Conservation (phyloP, 495 filamentous ascomycete genomes). For the Penicillium turbatum region DNA sequence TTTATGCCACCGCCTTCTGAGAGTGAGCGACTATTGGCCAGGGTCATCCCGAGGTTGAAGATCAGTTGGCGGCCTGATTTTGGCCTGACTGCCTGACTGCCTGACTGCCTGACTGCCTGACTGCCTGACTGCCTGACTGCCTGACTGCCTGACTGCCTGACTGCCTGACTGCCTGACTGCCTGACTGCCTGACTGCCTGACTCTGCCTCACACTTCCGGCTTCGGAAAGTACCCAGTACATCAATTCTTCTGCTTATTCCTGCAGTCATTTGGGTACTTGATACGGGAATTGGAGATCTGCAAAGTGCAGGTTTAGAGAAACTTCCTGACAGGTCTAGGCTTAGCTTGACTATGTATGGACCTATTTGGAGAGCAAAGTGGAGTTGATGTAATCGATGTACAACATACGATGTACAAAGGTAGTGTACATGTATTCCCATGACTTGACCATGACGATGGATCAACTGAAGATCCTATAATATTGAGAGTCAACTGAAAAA, state of each 20-base stretch:
- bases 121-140: neutral
- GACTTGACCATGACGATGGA: slow-evolving; percentile 11
- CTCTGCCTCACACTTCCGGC: neutral
- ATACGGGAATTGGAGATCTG: neutral
- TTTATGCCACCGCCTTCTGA: slow-evolving; percentile 7
- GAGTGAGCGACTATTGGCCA: neutral
- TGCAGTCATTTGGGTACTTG: neutral
- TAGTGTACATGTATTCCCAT: too few species aligned
- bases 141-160: neutral
- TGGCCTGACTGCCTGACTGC: neutral
- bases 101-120: neutral
- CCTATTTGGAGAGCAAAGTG: neutral
- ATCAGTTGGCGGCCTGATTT: neutral
- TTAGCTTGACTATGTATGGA: neutral
- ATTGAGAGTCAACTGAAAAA: neutral
- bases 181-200: neutral
- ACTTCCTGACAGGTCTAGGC: neutral
- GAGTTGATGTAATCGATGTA: slow-evolving; percentile 14
- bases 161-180: slow-evolving; percentile 1
- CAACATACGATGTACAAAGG: too few species aligned
- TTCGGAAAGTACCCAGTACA: neutral
- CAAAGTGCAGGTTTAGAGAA: neutral
- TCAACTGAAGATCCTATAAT: neutral
- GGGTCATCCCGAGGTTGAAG: neutral
- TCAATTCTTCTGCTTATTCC: neutral